Conservation (phyloP, 768 basidiomycete genomes). For the Asterophora lycoperdoides region DNA sequence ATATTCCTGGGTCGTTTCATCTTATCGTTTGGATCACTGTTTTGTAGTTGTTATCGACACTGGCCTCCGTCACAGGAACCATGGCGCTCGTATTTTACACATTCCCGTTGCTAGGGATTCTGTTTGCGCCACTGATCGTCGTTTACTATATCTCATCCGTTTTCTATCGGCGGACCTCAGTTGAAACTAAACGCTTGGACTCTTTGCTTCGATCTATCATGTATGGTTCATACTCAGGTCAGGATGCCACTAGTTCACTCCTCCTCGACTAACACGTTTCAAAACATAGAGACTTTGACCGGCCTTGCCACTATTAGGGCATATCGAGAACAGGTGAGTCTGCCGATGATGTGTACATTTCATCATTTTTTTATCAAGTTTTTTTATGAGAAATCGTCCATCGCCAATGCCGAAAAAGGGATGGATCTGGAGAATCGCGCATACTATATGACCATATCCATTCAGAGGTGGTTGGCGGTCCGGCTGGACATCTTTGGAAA, state of each 20-base stretch:
- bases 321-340: constrained; percentile 47
- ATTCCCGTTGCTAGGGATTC: constrained; percentile 62
- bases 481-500: constrained; percentile 67
- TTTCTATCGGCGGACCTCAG: constrained; percentile 58
- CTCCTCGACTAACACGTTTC: neutral
- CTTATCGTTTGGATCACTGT: neutral
- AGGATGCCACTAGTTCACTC: constrained; percentile 1
- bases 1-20: neutral
- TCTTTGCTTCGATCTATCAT: constrained; percentile 56
- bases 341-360: neutral
- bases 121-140: constrained; percentile 50
- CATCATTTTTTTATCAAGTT: neutral
- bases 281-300: constrained; percentile 49
- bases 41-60: constrained; percentile 35
- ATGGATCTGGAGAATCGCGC: constrained; percentile 59
- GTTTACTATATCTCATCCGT: constrained; percentile 50
- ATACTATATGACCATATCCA: constrained; percentile 59
- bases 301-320: constrained; percentile 62
- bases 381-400: constrained; percentile 37
- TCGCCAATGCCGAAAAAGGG: constrained; percentile 47
- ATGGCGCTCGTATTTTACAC: constrained; percentile 61
- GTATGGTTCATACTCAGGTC: constrained; percentile 56
- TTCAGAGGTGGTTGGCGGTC: constrained; percentile 62
- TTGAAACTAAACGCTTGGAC: constrained; percentile 63
- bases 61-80: constrained; percentile 47